These are phyloP conservation scores for Fraxinus sp. DNA, from an alignment of 305 asterid genomes.

Conservation along the genomic window DNA sequence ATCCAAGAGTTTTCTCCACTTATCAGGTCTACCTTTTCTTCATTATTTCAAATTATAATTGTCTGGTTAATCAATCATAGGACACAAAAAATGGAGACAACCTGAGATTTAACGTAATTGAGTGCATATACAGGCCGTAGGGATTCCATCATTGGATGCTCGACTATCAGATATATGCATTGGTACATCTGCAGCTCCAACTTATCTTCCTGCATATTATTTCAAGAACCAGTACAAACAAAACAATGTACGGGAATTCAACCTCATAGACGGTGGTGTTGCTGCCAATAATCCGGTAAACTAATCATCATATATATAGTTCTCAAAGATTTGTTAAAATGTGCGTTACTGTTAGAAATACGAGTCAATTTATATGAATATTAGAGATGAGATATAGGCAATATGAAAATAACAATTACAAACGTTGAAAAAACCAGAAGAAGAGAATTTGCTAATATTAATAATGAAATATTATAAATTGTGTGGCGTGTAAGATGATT, in stretches of 20 bases:
- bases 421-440: too few species aligned
- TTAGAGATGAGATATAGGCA: too few species aligned
- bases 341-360: neutral
- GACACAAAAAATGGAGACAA: neutral
- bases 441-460: too few species aligned
- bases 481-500: too few species aligned
- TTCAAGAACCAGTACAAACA: constrained; percentile 21
- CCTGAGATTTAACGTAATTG: neutral
- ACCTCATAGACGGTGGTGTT: constrained; percentile 41
- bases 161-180: constrained; percentile 36
- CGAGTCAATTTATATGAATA: too few species aligned
- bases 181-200: constrained; percentile 45
- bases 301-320: neutral
- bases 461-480: too few species aligned
- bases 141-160: constrained; percentile 25
- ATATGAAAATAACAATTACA: too few species aligned
- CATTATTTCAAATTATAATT: neutral
- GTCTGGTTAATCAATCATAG: neutral
- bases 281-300: constrained; percentile 37
- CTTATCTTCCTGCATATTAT: constrained; percentile 38
- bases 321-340: neutral
- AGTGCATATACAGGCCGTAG: constrained; percentile 28
- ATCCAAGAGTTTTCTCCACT: constrained; percentile 44
- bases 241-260: constrained; percentile 21
- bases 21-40: constrained; percentile 29